Percentiles rank a stretch among this genome's conserved stretches.
Conservation (phyloP, 106 monocot species). For the Hemerocallis citrina region DNA sequence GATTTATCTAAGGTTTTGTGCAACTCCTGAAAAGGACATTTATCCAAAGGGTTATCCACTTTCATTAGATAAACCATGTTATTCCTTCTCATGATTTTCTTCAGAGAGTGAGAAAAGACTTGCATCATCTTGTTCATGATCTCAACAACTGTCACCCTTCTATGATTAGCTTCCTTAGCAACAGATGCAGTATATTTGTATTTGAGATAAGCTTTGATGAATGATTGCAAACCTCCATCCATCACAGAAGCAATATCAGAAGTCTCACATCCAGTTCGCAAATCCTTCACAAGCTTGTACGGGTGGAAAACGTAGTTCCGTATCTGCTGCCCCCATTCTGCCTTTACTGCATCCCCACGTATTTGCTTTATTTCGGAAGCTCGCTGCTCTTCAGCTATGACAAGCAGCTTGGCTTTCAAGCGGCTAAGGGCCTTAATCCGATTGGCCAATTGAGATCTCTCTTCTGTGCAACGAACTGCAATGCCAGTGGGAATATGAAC, state of each 20-base stretch:
- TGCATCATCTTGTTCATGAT: too few relatives aligned
- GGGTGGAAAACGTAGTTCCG: conserved; percentile 99
- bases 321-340: conserved; percentile 99
- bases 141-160: too few relatives aligned
- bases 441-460: conserved; percentile 84
- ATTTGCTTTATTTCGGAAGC: conserved; percentile 95
- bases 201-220: conserved; percentile 88
- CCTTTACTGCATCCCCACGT: conserved; percentile 85
- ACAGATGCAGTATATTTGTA: conserved; percentile 42
- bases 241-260: conserved; percentile 79
- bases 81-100: too few relatives aligned
- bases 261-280: conserved; percentile 73
- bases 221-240: conserved; percentile 82
- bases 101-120: too few relatives aligned
- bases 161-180: background rate
- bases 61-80: too few relatives aligned
- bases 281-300: conserved; percentile 95
- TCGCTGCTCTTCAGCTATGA: conserved; percentile 86
- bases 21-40: too few relatives aligned
- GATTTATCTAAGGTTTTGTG: too few relatives aligned
- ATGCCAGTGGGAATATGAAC: conserved; percentile 89
- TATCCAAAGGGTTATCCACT: too few relatives aligned
- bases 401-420: conserved; percentile 84
- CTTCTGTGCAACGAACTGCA: conserved; percentile 89
- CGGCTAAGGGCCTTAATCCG: conserved; percentile 91